A percentile compares a stretch with the other conserved stretches of the same genome.
Conservation (phyloP, 805 yeast genomes). For the Candida tibetensis region DNA sequence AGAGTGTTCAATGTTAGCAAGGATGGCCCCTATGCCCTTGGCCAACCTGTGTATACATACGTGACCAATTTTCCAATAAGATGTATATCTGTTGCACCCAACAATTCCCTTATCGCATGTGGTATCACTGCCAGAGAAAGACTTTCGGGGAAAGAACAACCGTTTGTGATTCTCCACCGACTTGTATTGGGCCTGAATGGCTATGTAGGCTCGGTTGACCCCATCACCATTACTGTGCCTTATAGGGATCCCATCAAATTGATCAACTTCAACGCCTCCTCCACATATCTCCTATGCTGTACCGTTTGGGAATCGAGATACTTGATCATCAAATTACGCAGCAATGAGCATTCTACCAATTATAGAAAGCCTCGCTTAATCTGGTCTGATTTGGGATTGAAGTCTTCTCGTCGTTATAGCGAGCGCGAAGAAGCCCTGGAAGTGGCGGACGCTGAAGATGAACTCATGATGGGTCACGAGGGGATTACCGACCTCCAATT, state of each 20-base stretch:
- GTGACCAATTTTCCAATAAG: constrained; percentile 72
- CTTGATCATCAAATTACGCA: constrained; percentile 65
- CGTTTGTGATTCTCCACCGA: constrained; percentile 64
- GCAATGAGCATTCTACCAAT: constrained; percentile 46
- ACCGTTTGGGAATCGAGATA: constrained; percentile 77
- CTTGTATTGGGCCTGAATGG: constrained; percentile 11
- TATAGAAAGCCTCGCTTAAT: constrained; percentile 38
- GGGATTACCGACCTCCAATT: constrained; percentile 83
- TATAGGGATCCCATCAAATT: constrained; percentile 81
- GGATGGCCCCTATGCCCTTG: constrained; percentile 34
- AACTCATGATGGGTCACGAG: constrained; percentile 64
- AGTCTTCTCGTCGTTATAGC: constrained; percentile 11
- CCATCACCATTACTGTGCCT: constrained; percentile 76
- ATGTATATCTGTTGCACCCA: constrained; percentile 68
- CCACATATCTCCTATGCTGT: constrained; percentile 69
- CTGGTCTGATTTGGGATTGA: constrained; percentile 31
- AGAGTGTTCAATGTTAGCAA: constrained; percentile 55
- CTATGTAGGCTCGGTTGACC: constrained; percentile 39
- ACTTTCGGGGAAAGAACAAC: constrained; percentile 66
- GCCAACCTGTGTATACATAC: constrained; percentile 66
- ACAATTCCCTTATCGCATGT: constrained; percentile 65
- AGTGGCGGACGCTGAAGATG: constrained; percentile 16
- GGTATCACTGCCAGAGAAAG: constrained; percentile 82
- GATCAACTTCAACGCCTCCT: constrained; percentile 69
- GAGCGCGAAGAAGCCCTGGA: constrained; percentile 11